A percentile compares a stretch with the other conserved stretches of the same genome.
phyloP scores from a whole-genome alignment of 495 filamentous ascomycete genomes.

The Neurospora sp. region DNA sequence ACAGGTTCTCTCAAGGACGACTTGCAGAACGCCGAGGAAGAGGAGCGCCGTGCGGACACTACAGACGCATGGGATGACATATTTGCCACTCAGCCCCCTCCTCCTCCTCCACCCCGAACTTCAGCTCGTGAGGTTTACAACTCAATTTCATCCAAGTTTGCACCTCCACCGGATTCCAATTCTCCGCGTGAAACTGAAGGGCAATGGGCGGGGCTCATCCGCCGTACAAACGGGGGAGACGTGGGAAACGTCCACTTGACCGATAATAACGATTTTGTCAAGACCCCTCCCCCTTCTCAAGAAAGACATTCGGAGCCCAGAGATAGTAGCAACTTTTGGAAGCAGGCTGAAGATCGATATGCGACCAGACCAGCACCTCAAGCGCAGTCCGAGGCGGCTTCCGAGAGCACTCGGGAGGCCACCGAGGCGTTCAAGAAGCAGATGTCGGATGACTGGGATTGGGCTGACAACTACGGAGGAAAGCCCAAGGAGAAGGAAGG shows the following conservation, averaged over 20 bases:
- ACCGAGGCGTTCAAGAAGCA: background rate
- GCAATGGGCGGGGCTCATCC: background rate
- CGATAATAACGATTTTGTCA: background rate
- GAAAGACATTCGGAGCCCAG: background rate
- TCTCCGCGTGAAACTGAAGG: background rate
- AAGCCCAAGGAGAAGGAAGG: background rate
- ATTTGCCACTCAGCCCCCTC: background rate
- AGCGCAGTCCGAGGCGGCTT: background rate
- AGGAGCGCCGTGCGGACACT: background rate
- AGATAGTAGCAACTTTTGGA: background rate
- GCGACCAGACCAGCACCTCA: background rate
- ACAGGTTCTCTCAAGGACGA: background rate
- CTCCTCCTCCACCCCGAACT: background rate
- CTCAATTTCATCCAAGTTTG: background rate
- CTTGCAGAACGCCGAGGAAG: background rate
- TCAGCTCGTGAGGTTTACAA: background rate
- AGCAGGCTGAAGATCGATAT: background rate
- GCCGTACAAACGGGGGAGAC: background rate
- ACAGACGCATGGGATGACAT: background rate
- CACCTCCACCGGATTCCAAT: background rate
- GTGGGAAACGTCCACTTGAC: background rate
- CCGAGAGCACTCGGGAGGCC: background rate
- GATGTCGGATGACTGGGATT: constrained; percentile 5
- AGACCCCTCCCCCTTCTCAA: background rate
- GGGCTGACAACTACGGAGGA: constrained; percentile 3